Percentiles rank a stretch among this genome's conserved stretches.
Evolutionary conservation across 2,329 filamentous ascomycete species (phyloP).

Genomic region (Pseudocercospora eumusae): DNA sequence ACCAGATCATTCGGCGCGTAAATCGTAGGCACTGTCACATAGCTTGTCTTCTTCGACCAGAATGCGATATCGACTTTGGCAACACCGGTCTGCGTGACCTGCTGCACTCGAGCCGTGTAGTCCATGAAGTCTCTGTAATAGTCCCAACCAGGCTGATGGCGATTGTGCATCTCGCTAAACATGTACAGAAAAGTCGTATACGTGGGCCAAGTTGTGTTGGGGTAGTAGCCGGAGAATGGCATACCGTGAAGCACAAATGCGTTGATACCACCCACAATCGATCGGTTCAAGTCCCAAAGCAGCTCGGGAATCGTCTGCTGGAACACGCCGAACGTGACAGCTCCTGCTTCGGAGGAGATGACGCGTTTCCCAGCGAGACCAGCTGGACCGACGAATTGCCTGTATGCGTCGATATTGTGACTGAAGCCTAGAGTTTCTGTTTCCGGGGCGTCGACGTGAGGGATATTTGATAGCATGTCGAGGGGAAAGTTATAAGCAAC

Average conservation of each 20-base stretch:
- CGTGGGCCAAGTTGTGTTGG: constrained; percentile 53
- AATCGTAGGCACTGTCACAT: constrained; percentile 6
- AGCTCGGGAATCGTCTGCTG: constrained; percentile 36
- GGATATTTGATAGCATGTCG: constrained; percentile 39
- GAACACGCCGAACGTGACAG: constrained; percentile 31
- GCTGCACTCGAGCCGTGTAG: constrained; percentile 44
- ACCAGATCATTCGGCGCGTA: constrained; percentile 33
- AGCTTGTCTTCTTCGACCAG: constrained; percentile 35
- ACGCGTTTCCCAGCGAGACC: constrained; percentile 35
- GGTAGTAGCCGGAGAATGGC: constrained; percentile 46
- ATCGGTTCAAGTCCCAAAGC: constrained; percentile 42
- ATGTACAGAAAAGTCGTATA: constrained; percentile 48
- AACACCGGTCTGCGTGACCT: constrained; percentile 43
- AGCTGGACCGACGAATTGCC: constrained; percentile 40
- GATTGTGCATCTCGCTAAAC: constrained; percentile 45
- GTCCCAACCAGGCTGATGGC: constrained; percentile 47
- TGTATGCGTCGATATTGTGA: constrained; percentile 37
- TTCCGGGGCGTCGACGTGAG: constrained; percentile 39
- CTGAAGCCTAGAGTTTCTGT: constrained; percentile 40
- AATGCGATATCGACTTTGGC: constrained; percentile 48
- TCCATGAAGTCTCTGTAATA: constrained; percentile 42
- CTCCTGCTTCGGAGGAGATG: constrained; percentile 40
- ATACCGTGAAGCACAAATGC: constrained; percentile 50
- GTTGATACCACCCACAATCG: constrained; percentile 47
- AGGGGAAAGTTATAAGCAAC: constrained; percentile 41